Conservation (phyloP, 2,329 filamentous ascomycete species). For the Monascus ruber region DNA sequence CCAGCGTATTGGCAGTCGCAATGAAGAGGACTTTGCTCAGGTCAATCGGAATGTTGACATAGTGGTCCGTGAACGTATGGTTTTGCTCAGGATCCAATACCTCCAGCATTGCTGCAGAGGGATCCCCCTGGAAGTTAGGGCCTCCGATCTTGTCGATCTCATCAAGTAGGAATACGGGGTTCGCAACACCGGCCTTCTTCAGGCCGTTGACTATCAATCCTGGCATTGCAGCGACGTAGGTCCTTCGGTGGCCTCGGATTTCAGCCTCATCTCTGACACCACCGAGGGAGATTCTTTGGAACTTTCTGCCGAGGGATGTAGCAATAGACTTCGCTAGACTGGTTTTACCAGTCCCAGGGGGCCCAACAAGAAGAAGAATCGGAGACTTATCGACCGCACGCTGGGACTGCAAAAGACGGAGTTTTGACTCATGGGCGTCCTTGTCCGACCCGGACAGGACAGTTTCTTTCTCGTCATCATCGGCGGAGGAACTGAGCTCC, state of each 20-base stretch:
- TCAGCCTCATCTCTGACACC: conserved; percentile 94
- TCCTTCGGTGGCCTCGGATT: conserved; percentile 86
- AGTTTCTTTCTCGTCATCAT: conserved; percentile 48
- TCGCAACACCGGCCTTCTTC: conserved; percentile 89
- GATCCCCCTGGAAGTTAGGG: conserved; percentile 87
- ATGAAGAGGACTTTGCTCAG: conserved; percentile 96
- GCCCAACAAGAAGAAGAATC: conserved; percentile 84
- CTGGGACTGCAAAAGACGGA: conserved; percentile 67
- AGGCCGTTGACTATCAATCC: conserved; percentile 86
- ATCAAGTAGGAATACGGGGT: conserved; percentile 89
- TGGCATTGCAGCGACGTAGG: conserved; percentile 98
- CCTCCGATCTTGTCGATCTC: conserved; percentile 96
- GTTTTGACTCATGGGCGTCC: conserved; percentile 45
- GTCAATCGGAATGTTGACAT: conserved; percentile 90
- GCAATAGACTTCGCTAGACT: conserved; percentile 89
- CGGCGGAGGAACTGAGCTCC: conserved; percentile 28
- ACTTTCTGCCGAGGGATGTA: conserved; percentile 82
- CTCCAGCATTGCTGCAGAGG: conserved; percentile 94
- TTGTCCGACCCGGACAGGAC: conserved; percentile 36
- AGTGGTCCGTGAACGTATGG: conserved; percentile 87
- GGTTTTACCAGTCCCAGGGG: conserved; percentile 92
- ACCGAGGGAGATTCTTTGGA: conserved; percentile 91
- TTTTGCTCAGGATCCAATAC: conserved; percentile 97
- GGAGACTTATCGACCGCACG: conserved; percentile 90
- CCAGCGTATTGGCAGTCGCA: conserved; percentile 86